Evolutionary conservation across 2,329 filamentous ascomycete genomes (phyloP).

Genomic region (Thielaviopsis musarum): DNA sequence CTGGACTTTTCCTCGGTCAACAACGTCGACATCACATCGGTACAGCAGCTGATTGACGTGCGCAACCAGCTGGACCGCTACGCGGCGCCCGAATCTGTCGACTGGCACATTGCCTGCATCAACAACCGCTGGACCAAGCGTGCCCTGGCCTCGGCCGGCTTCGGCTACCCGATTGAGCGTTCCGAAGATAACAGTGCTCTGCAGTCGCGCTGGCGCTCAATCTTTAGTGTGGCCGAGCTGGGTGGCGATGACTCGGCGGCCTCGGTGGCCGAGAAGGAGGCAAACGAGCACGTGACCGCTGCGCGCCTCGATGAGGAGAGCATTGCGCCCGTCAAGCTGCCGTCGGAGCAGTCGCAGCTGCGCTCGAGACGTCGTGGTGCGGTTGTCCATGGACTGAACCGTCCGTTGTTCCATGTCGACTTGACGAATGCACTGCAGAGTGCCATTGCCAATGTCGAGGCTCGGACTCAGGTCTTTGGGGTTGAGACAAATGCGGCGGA

Average conservation of each 20-base stretch:
- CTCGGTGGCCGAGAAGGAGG: constrained; percentile 45
- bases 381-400: constrained; percentile 69
- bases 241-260: constrained; percentile 55
- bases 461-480: constrained; percentile 22
- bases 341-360: not conserved
- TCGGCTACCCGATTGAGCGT: constrained; percentile 56
- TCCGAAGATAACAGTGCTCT: constrained; percentile 25
- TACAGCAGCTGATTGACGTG: constrained; percentile 85
- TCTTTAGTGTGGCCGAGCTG: constrained; percentile 84
- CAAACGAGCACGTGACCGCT: constrained; percentile 30
- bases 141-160: constrained; percentile 70
- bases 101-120: constrained; percentile 93
- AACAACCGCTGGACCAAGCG: constrained; percentile 92
- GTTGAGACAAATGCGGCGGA: not conserved
- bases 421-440: constrained; percentile 77
- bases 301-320: constrained; percentile 5
- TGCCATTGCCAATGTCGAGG: constrained; percentile 64
- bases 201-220: constrained; percentile 70
- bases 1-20: constrained; percentile 90
- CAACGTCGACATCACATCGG: constrained; percentile 81
- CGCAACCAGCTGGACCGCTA: constrained; percentile 87
- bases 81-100: constrained; percentile 60
- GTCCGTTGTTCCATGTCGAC: constrained; percentile 88
- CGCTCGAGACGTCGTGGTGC: constrained; percentile 33
- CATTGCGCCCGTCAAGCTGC: not conserved